Percentiles rank a stretch among this genome's conserved stretches.
Conservation (phyloP, 306 rosid species). For the Fragaria nilgerrensis region DNA sequence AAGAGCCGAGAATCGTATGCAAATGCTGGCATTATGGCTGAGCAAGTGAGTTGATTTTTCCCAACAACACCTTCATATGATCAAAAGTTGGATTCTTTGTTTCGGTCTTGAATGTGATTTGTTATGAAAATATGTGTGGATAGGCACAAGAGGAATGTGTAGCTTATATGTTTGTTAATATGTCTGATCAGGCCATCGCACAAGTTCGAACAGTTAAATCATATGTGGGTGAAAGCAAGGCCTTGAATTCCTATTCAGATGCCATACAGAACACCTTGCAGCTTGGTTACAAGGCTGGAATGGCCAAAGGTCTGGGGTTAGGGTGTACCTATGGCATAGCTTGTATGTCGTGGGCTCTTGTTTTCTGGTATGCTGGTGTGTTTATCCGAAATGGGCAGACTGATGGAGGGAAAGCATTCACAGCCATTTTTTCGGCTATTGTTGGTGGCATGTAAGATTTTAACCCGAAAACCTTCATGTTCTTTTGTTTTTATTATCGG, state of each 20-base stretch:
- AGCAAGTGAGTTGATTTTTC: slow-evolving; percentile 55
- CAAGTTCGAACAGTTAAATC: slow-evolving; percentile 98
- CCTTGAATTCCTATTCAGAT: slow-evolving; percentile 90
- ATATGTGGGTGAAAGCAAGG: slow-evolving; percentile 94
- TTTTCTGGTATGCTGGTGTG: slow-evolving; percentile 97
- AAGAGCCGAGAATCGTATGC: slow-evolving; percentile 96
- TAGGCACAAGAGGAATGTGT: not conserved
- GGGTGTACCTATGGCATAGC: slow-evolving; percentile 99
- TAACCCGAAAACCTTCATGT: slow-evolving; percentile 1
- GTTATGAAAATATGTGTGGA: not conserved
- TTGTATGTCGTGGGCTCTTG: slow-evolving; percentile 99
- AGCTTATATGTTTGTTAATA: slow-evolving; percentile 12
- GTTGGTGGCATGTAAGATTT: slow-evolving; percentile 96
- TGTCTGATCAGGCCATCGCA: slow-evolving; percentile 63
- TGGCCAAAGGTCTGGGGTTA: slow-evolving; percentile 95
- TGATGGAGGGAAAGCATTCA: slow-evolving; percentile 97
- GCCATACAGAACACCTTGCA: slow-evolving; percentile 89
- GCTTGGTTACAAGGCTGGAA: slow-evolving; percentile 97
- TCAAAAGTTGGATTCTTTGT: not conserved
- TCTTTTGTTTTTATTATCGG: not conserved
- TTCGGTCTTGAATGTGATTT: not conserved
- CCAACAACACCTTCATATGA: not conserved
- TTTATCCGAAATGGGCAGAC: slow-evolving; percentile 91
- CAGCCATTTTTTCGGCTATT: slow-evolving; percentile 96
- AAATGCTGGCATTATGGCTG: slow-evolving; percentile 92